Base-by-base conservation (phyloP, 2,329 filamentous ascomycete genomes). In the Colletotrichum cereale region DNA sequence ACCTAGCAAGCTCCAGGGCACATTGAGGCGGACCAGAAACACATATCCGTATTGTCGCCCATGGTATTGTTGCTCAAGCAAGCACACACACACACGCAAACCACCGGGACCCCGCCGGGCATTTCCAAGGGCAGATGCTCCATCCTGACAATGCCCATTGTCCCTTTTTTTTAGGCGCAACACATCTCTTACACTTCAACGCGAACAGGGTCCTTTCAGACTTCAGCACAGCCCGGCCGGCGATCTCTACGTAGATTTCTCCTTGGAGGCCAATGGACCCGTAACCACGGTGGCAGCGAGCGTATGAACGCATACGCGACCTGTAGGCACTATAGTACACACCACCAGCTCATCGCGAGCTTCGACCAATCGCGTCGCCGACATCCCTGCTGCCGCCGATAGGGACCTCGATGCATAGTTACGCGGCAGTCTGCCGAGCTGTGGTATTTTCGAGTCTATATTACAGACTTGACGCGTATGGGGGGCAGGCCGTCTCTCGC, bases 151-250 rank as follows among this genome's bases (percentile, higher is more conserved):
- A 18, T 21, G 42, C 29, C 29, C 31, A 24, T 38, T 61, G 31
- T 26, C 42, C 10, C 58, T 47, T 36, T 34, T 34, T 48, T 21
- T 50, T 50, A 47, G 58, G 29, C 42, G 58, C 58, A 48, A 50
- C 42, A 38, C 7, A 62, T 50, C 42, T 62, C 58, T 50, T 62
- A 50, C 58, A n/a, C n/a, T n/a, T n/a, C n/a, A 36, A 14, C 21
- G 31, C 21, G 5, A 50, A 62, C 12, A 44, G 31, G 31, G 42
- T 34, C 42, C 21, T 48, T 26, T 36, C n/a, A 34, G 31, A n/a
- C 26, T 34, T 62, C 29, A 11, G 42, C 58, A 38, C 31, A 24
- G 42, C 58, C 42, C 42, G 11, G 21, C 29, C 21, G 48, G 31
- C 36, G 63, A 52, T 47, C 40, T n/a, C 26, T 44, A n/a, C n/a